Evolutionary conservation across 163 green algal genomes (phyloP), one percentile per base, ranked within the genome.

Genomic region (Scenedesmus sp.): DNA sequence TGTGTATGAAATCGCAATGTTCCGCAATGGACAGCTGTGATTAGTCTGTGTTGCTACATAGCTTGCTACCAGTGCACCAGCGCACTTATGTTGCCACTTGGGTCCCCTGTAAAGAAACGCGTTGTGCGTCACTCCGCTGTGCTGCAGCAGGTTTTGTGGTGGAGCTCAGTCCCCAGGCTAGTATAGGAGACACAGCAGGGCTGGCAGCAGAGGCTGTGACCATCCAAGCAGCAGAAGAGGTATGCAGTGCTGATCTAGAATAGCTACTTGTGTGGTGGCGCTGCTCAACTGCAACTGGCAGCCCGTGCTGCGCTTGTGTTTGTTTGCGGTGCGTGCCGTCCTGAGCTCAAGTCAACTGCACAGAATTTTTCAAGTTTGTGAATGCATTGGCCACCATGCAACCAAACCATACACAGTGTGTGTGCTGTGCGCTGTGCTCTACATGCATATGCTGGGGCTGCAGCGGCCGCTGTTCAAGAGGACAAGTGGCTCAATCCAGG

Each of bases 161-260:
- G 1, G 85, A 89, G 85, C 46, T 89, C 30, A 89, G 85, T 30
- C 85, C 85, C 4, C 85, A 72, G 65, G n/a, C 85, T 26, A 89
- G 85, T 44, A 42, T 89, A 65, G 43, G 79, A 24, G 26, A 85
- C 16, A 49, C 49, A 35, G 49, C 12, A 4, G n/a, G 49, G 16
- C 30, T 33, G 13, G 16, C 12, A 73, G 35, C 30, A 49, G n/a
- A 72, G 43, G 33, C 46, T 33, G n/a, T 70, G 43, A 33, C 44
- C 13, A 2, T 86, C 40, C 49, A 49, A n/a, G 30, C n/a, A 37
- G 49, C 59, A 86, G 81, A 86, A 35, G 81, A 86, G 81, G 81
- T 86, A 18, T 0, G 0, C 30, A 76, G 30, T 22, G 65, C 65
- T 76, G 26, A 73, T 13, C 24, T 35, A 35, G 4, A 37, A 1